A percentile compares a stretch with the other conserved stretches of the same genome.
Evolutionary conservation across 768 basidiomycete species (phyloP).

Genomic region (Pleurotus sapidus): DNA sequence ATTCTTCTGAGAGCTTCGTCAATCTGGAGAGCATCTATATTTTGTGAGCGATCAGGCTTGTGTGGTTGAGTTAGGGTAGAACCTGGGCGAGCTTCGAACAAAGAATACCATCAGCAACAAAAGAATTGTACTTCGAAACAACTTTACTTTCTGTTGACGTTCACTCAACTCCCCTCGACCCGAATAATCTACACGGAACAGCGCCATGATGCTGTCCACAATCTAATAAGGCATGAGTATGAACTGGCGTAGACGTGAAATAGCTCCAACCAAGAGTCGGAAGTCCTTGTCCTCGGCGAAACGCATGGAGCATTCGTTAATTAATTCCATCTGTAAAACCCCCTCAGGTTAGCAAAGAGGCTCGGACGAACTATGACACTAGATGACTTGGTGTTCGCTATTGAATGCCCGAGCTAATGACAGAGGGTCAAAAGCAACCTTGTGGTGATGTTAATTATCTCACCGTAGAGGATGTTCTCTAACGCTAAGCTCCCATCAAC

Average conservation of each 20-base stretch:
- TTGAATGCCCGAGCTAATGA: slow-evolving; percentile 80
- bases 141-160: slow-evolving; percentile 79
- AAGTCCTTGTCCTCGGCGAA: slow-evolving; percentile 91
- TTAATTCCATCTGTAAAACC: slow-evolving; percentile 74
- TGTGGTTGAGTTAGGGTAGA: neutral
- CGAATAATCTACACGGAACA: slow-evolving; percentile 91
- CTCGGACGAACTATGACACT: neutral
- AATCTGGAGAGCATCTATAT: slow-evolving; percentile 86
- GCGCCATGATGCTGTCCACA: slow-evolving; percentile 95
- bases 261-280: slow-evolving; percentile 52
- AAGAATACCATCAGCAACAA: neutral
- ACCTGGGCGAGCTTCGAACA: slow-evolving; percentile 76
- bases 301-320: slow-evolving; percentile 83
- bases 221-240: slow-evolving; percentile 49
- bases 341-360: slow-evolving; percentile 7
- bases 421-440: neutral
- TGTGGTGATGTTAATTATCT: slow-evolving; percentile 1
- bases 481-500: slow-evolving; percentile 86
- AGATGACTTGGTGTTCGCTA: slow-evolving; percentile 82
- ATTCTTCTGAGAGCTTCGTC: slow-evolving; percentile 90
- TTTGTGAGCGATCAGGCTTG: neutral
- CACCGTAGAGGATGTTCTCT: slow-evolving; percentile 91
- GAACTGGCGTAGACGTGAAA: neutral
- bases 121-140: neutral
- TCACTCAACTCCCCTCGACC: slow-evolving; percentile 94